Conservation (phyloP, 2,329 filamentous ascomycete genomes). For the Scedosporium boydii region DNA sequence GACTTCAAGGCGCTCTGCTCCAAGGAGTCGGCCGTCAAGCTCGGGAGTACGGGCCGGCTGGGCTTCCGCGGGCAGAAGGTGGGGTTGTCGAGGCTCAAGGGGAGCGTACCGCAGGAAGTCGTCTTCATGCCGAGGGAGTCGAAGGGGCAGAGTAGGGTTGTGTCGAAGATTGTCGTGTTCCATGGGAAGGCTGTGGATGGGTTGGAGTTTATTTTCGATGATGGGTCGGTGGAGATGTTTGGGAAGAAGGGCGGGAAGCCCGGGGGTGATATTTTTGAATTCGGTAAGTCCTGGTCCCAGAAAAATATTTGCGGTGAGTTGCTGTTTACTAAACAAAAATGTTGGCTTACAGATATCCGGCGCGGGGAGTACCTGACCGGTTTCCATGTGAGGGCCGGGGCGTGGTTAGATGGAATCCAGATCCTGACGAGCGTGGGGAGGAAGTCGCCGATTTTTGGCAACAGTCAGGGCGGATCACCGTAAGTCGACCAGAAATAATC, state of each 20-base stretch:
- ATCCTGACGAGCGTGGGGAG: conserved; percentile 84
- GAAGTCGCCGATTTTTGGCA: conserved; percentile 77
- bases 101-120: conserved; percentile 60
- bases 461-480: conserved; percentile 69
- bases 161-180: conserved; percentile 68
- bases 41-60: conserved; percentile 53
- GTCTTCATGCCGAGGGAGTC: conserved; percentile 49
- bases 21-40: conserved; percentile 63
- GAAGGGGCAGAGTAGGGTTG: conserved; percentile 46
- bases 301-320: neutral
- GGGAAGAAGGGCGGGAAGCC: conserved; percentile 67
- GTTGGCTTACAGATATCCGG: conserved; percentile 56
- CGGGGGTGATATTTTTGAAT: conserved; percentile 63
- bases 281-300: conserved; percentile 45
- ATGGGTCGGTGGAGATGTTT: conserved; percentile 74
- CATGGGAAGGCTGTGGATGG: conserved; percentile 72
- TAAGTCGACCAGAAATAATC: conserved; percentile 38
- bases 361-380: conserved; percentile 81
- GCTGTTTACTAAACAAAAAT: neutral
- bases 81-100: conserved; percentile 62
- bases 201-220: conserved; percentile 88
- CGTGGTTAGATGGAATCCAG: conserved; percentile 82
- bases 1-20: conserved; percentile 63
- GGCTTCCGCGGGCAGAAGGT: conserved; percentile 64
- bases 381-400: conserved; percentile 70